Base-by-base conservation (phyloP, 2,329 filamentous ascomycete genomes). In the Huntiella decipiens region DNA sequence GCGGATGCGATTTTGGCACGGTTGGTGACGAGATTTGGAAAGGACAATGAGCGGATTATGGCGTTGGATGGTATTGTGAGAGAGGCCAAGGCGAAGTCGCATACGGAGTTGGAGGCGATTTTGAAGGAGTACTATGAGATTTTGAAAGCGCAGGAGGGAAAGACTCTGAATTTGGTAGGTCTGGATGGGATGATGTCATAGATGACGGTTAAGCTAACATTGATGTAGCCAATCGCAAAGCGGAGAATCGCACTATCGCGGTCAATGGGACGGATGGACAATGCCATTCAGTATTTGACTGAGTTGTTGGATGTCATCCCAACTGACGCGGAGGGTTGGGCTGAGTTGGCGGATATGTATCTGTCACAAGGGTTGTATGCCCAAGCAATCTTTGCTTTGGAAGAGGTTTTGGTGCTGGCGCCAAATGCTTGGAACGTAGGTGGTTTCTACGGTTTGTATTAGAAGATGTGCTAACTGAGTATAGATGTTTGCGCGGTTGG, bases 351-450 rank as follows among this genome's bases (percentile, higher is more conserved):
- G 45, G 85, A 94, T 58, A 64, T 95, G 51, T 96, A 98, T 61
- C 69, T 86, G 28, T 70, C 70, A 15, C 81, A 88, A 57, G 84
- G 81, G 1, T 63, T 88, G 54, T 85, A 82, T 56, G 65, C 77
- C 11, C 88, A 96, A 60, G 82, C 86, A 35, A 77, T 94, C 43
- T 94, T 81, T 60, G 80, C 85, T 50, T 65, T 94, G 38, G 91
- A 98, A 60, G 91, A 98, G 60, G 85, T 93, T 15, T 62, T 98
- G 38, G 66, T 96, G 44, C 68, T 93, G 48, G 74, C 77, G 45
- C 88, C 91, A 3, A 93, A 94, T 64, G 84, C 88, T 15, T 98
- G 91, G 87, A 96, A 93, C 66, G 83, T 91, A 60, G 59, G 82
- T 60, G 50, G n/a, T 5, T 19, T 13, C 8, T 41, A 31, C 5